A percentile compares a stretch with the other conserved stretches of the same genome.
phyloP scores from a whole-genome alignment of 495 filamentous ascomycete genomes.

The Platismatia glauca region DNA sequence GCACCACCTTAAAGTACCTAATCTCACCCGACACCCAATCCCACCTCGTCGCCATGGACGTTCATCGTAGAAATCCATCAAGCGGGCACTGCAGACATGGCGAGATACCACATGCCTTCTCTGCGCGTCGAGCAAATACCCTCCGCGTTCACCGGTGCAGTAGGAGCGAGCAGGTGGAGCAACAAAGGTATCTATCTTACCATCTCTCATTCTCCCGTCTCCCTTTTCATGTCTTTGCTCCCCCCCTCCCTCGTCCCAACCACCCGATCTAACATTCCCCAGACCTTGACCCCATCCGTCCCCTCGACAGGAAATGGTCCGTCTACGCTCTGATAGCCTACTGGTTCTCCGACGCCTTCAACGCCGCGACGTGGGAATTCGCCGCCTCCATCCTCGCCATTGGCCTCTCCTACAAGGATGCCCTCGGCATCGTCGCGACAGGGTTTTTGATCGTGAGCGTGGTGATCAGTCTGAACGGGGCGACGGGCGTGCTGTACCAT shows the following conservation, averaged over 20 bases:
- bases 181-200: constrained; percentile 15
- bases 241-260: too few species aligned
- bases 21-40: too few species aligned
- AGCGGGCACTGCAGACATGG: background rate
- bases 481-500: constrained; percentile 53
- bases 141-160: constrained; percentile 16
- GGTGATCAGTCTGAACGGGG: constrained; percentile 55
- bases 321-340: constrained; percentile 42
- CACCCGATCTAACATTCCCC: constrained; percentile 17
- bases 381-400: constrained; percentile 53
- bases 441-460: constrained; percentile 55
- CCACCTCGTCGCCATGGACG: background rate
- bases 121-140: constrained; percentile 15
- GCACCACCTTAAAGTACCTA: background rate
- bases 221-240: too few species aligned
- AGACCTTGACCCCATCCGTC: constrained; percentile 41
- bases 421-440: constrained; percentile 50
- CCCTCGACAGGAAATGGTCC: constrained; percentile 36
- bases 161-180: constrained; percentile 15
- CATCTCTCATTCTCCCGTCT: background rate
- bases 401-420: constrained; percentile 53
- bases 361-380: constrained; percentile 53
- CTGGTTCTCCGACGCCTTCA: constrained; percentile 58
- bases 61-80: background rate
- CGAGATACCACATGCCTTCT: background rate